Percentiles rank a stretch among this genome's conserved stretches.
phyloP scores from a whole-genome alignment of 352 stramenopile genomes.

The Phytophthora multivora region DNA sequence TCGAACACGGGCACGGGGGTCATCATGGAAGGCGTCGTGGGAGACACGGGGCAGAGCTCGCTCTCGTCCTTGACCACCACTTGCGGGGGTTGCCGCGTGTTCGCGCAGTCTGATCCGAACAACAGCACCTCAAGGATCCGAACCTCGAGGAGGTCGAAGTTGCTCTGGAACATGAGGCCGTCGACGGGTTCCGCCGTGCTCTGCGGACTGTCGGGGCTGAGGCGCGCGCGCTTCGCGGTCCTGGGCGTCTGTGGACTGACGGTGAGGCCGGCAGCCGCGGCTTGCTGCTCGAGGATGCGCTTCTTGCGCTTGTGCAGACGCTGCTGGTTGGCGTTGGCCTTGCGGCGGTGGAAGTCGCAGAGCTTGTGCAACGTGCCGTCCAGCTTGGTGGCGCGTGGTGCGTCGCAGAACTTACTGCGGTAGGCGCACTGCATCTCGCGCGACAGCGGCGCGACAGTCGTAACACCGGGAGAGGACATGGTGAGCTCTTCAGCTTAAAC shows the following conservation, averaged over 20 bases:
- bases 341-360: constrained; percentile 57
- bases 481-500: background rate
- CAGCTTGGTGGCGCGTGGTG: constrained; percentile 46
- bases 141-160: constrained; percentile 41
- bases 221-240: constrained; percentile 18
- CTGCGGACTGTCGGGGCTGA: constrained; percentile 20
- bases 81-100: background rate
- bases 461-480: background rate
- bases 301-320: constrained; percentile 48
- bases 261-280: background rate
- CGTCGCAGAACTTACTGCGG: constrained; percentile 52
- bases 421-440: constrained; percentile 52
- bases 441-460: constrained; percentile 2
- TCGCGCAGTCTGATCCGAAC: constrained; percentile 27
- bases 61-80: constrained; percentile 12
- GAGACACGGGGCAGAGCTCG: constrained; percentile 4
- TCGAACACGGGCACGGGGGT: constrained; percentile 15
- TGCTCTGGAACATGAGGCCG: constrained; percentile 24
- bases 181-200: constrained; percentile 26
- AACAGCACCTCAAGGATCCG: constrained; percentile 45
- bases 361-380: constrained; percentile 54
- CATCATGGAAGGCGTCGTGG: constrained; percentile 15
- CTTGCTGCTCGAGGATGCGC: constrained; percentile 33
- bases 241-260: constrained; percentile 16
- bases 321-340: constrained; percentile 60